phyloP scores from a whole-genome alignment of 306 rosid species.

The Malus fusca region DNA sequence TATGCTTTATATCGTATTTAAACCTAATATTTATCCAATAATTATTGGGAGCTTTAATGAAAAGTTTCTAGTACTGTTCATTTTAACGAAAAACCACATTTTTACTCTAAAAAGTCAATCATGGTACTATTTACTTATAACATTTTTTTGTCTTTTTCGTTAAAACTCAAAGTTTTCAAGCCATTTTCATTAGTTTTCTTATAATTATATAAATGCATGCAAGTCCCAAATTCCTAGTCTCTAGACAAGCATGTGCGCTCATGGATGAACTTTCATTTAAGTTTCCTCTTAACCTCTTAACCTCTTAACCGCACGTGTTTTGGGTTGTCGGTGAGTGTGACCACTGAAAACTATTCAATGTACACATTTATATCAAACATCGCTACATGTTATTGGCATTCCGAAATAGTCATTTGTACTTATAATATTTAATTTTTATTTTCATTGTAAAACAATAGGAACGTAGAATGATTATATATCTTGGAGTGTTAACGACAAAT shows the following conservation, averaged over 20 bases:
- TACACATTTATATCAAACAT: background rate
- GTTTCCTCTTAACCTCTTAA: conserved; percentile 9
- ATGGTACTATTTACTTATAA: no score
- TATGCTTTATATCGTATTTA: no score
- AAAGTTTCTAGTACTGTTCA: no score
- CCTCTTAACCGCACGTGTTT: conserved; percentile 12
- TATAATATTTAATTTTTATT: no score
- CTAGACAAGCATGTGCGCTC: background rate
- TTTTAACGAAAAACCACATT: no score
- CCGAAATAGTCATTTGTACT: background rate
- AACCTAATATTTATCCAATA: background rate
- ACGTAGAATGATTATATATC: no score
- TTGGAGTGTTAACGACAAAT: background rate
- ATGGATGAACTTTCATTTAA: background rate
- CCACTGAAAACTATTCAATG: background rate
- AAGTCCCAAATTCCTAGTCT: background rate
- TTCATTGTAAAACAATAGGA: no score
- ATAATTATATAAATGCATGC: background rate
- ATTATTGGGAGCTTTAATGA: background rate
- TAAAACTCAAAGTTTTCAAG: no score
- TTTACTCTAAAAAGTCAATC: no score
- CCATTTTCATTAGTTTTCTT: no score
- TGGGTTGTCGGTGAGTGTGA: conserved; percentile 12
- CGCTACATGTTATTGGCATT: no score
- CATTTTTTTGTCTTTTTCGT: no score